Evolutionary conservation across 2,329 filamentous ascomycete genomes (phyloP).

Genomic region (Xylaria arbuscula): DNA sequence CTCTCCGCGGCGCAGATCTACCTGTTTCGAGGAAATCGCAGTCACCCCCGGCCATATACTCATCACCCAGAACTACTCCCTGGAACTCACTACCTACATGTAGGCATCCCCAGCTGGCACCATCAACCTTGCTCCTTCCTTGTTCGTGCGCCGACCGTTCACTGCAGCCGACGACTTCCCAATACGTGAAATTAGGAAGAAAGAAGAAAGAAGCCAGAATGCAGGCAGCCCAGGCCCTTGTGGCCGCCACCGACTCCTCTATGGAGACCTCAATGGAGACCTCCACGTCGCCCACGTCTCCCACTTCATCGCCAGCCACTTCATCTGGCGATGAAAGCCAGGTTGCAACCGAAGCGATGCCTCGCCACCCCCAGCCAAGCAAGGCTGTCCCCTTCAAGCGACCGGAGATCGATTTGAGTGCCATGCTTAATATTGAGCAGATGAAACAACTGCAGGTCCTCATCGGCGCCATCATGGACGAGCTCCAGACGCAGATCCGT

Average conservation of each 20-base stretch:
- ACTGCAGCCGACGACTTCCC: not conserved
- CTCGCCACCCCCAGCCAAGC: constrained; percentile 31
- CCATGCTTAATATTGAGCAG: constrained; percentile 60
- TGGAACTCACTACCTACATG: not conserved
- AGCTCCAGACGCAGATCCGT: constrained; percentile 64
- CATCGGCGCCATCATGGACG: constrained; percentile 63
- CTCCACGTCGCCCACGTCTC: constrained; percentile 24
- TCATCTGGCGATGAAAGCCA: constrained; percentile 45
- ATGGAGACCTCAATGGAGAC: constrained; percentile 37
- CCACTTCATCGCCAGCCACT: constrained; percentile 11
- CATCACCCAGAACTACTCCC: not conserved
- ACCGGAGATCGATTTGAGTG: constrained; percentile 62
- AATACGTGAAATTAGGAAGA: not conserved
- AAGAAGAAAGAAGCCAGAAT: constrained; percentile 19
- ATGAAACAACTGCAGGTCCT: constrained; percentile 65
- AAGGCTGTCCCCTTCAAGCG: constrained; percentile 53
- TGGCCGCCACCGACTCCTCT: constrained; percentile 18
- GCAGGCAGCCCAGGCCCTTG: constrained; percentile 11
- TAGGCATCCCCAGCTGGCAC: not conserved
- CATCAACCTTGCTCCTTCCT: constrained; percentile 18
- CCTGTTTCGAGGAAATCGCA: not conserved
- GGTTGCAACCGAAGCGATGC: constrained; percentile 37
- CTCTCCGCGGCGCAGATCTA: not conserved
- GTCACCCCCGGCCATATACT: not conserved
- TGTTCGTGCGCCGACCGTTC: not conserved